Evolutionary conservation across 345 rosid species (phyloP).

Genomic region (Alliaria petiolata): DNA sequence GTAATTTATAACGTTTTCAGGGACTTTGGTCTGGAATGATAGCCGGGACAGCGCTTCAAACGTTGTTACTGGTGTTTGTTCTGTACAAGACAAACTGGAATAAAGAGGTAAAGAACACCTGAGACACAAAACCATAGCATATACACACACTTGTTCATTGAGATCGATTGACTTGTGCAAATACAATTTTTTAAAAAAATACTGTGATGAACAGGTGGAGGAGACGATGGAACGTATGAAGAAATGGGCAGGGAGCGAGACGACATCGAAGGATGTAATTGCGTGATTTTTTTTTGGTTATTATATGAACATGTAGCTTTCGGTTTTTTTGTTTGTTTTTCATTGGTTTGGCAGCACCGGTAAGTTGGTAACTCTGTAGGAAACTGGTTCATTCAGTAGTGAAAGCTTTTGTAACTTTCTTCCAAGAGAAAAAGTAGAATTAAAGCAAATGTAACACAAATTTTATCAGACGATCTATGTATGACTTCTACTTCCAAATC

Average conservation of each 20-base stretch:
- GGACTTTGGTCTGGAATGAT: slow-evolving; percentile 91
- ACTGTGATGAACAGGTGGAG: slow-evolving; percentile 41
- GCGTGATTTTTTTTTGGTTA: neutral
- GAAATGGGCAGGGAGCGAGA: slow-evolving; percentile 62
- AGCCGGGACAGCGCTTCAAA: slow-evolving; percentile 67
- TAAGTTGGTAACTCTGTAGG: neutral
- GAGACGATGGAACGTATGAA: slow-evolving; percentile 59
- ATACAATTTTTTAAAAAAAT: neutral
- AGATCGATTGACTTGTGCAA: neutral
- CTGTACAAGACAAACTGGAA: slow-evolving; percentile 74
- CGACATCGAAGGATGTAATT: neutral
- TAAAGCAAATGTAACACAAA: slow-evolving; percentile 39
- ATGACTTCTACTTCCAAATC: neutral
- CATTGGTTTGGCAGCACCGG: neutral
- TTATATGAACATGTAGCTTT: neutral
- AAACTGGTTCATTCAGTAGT: neutral
- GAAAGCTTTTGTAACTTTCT: neutral
- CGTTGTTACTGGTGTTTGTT: slow-evolving; percentile 48
- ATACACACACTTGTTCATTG: neutral
- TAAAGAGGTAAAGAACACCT: slow-evolving; percentile 51
- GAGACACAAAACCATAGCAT: neutral
- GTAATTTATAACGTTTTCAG: slow-evolving; percentile 28
- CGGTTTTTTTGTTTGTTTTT: neutral
- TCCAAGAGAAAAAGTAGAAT: neutral
- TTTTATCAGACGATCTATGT: slow-evolving; percentile 36